Conservation (phyloP, 2,329 filamentous ascomycete genomes). For the Remersonia thermophila region DNA sequence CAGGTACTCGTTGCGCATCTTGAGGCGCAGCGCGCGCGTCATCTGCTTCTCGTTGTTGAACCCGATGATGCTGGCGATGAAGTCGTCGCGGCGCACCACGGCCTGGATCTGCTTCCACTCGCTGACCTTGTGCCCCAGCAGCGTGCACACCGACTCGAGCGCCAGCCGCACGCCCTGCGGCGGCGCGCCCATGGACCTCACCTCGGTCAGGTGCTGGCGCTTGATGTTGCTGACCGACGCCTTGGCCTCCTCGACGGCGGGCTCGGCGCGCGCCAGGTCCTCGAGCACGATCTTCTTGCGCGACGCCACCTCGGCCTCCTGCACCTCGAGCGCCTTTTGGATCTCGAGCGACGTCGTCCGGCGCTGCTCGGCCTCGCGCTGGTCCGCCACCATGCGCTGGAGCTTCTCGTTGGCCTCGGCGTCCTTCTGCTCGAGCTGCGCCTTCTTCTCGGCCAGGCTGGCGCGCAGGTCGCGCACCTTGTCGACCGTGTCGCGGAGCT, state of each 20-base stretch:
- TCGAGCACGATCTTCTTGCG: constrained; percentile 74
- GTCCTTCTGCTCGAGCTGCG: constrained; percentile 84
- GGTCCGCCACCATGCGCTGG: constrained; percentile 92
- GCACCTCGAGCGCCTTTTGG: constrained; percentile 72
- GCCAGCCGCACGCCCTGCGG: constrained; percentile 83
- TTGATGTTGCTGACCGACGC: constrained; percentile 98
- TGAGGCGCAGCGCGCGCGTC: constrained; percentile 67
- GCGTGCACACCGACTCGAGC: constrained; percentile 88
- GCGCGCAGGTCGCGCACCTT: constrained; percentile 87
- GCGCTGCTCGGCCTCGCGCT: constrained; percentile 84
- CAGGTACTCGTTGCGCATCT: constrained; percentile 87
- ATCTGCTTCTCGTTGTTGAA: constrained; percentile 94
- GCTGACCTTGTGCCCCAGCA: constrained; percentile 79
- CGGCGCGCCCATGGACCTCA: constrained; percentile 90
- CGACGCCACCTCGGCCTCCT: constrained; percentile 75
- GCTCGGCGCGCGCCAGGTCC: constrained; percentile 83
- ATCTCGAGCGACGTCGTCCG: constrained; percentile 83
- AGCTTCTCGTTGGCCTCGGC: constrained; percentile 94
- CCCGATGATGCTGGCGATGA: constrained; percentile 94
- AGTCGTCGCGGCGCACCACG: constrained; percentile 84
- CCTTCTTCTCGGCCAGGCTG: constrained; percentile 89
- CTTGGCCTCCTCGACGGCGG: constrained; percentile 83
- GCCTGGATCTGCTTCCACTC: constrained; percentile 88
- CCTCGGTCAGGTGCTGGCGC: constrained; percentile 90
- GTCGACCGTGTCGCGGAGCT: constrained; percentile 89